These are phyloP conservation scores for Rhamnella rubrinervis DNA, from an alignment of 331 rosid species.

Conservation along the genomic window DNA sequence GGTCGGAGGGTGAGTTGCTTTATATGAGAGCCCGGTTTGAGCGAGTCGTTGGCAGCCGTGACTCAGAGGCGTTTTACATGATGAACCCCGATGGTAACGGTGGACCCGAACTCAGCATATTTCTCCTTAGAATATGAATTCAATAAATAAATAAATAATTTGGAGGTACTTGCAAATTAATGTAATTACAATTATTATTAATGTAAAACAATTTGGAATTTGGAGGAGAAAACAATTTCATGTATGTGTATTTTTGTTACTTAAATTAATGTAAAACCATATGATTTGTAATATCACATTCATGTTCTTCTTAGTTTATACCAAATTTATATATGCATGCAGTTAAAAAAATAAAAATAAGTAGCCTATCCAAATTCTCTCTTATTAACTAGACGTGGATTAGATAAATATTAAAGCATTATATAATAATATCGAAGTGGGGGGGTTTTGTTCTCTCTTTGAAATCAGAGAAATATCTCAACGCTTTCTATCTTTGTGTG, in stretches of 20 bases:
- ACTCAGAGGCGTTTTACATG: slow-evolving; percentile 96
- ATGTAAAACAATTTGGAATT: too few relatives aligned
- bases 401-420: neutral
- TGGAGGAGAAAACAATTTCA: neutral
- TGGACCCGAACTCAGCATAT: slow-evolving; percentile 92
- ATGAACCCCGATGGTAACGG: slow-evolving; percentile 92
- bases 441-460: neutral
- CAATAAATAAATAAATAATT: neutral
- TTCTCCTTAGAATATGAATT: slow-evolving; percentile 66
- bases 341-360: neutral
- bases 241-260: neutral
- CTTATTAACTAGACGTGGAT: neutral
- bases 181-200: too few relatives aligned
- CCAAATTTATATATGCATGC: neutral
- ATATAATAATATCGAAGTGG: too few relatives aligned
- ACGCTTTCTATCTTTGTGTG: too few relatives aligned
- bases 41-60: slow-evolving; percentile 92
- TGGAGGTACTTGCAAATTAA: too few relatives aligned
- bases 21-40: slow-evolving; percentile 43
- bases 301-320: neutral
- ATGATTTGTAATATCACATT: neutral
- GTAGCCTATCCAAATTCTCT: neutral
- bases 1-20: slow-evolving; percentile 48
- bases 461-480: neutral
- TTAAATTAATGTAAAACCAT: neutral